Conservation (phyloP, 192 early-diverging fungal genomes). For the Coemansia sp. region DNA sequence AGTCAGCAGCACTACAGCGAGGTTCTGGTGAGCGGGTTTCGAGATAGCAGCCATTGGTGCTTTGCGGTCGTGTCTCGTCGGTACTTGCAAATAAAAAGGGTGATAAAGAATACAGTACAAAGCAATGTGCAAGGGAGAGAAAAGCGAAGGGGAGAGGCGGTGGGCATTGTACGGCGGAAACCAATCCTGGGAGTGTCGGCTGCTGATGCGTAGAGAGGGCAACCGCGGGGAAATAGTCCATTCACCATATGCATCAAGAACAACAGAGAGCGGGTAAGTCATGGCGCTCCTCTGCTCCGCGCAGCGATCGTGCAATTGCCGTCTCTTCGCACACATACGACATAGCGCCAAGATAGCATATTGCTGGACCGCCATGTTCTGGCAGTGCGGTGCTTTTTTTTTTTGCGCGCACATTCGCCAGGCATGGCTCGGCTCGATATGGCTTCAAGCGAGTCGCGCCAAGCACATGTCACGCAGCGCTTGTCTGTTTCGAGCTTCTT, state of each 20-base stretch:
- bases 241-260: not conserved
- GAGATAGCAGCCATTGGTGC: conserved; percentile 51
- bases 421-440: not conserved
- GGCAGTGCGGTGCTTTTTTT: conserved; percentile 1
- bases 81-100: not conserved
- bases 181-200: too few species aligned
- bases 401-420: too few species aligned
- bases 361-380: not conserved
- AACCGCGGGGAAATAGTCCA: conserved; percentile 2
- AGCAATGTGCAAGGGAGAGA: not conserved
- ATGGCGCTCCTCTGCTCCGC: not conserved
- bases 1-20: conserved; percentile 56
- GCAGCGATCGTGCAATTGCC: not conserved
- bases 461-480: not conserved
- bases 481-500: not conserved
- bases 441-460: not conserved
- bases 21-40: conserved; percentile 39
- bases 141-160: not conserved
- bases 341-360: not conserved
- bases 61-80: not conserved
- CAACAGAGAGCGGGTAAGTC: too few species aligned
- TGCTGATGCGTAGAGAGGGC: not conserved
- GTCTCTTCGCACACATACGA: not conserved
- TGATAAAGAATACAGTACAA: not conserved
- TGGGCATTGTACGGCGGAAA: not conserved